phyloP scores from a whole-genome alignment of 352 stramenopile species.

The Phytophthora hibernalis region DNA sequence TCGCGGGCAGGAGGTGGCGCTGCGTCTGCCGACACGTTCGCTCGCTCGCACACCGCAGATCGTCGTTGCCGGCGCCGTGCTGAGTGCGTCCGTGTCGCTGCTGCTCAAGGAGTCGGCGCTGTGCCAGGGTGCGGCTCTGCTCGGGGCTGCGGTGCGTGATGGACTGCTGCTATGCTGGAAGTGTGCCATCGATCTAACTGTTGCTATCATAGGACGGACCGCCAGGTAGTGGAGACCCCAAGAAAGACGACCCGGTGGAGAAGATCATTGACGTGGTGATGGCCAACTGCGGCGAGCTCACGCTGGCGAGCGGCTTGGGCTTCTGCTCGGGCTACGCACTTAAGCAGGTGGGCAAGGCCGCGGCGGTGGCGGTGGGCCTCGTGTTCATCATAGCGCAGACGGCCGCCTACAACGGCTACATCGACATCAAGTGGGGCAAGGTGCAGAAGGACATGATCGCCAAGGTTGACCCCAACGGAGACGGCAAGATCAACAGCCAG shows the following conservation, averaged over 20 bases:
- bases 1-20: conserved; percentile 38
- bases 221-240: conserved; percentile 36
- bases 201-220: conserved; percentile 39
- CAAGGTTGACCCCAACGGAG: conserved; percentile 82
- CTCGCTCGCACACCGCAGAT: conserved; percentile 31
- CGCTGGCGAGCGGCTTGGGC: conserved; percentile 69
- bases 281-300: conserved; percentile 71
- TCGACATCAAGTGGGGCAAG: conserved; percentile 92
- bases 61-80: conserved; percentile 51
- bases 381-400: conserved; percentile 83
- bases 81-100: conserved; percentile 54
- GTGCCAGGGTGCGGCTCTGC: conserved; percentile 56
- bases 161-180: neutral
- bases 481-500: conserved; percentile 86
- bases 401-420: conserved; percentile 88
- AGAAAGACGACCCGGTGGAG: conserved; percentile 60
- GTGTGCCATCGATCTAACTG: neutral
- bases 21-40: conserved; percentile 34
- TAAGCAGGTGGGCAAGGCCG: conserved; percentile 84
- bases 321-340: conserved; percentile 89
- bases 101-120: conserved; percentile 53
- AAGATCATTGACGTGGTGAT: conserved; percentile 71
- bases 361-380: conserved; percentile 74
- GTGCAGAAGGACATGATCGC: conserved; percentile 87
- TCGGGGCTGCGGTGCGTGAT: conserved; percentile 37